Base-by-base conservation (phyloP, 2,329 filamentous ascomycete species). In the Orbilia ellipsospora region DNA sequence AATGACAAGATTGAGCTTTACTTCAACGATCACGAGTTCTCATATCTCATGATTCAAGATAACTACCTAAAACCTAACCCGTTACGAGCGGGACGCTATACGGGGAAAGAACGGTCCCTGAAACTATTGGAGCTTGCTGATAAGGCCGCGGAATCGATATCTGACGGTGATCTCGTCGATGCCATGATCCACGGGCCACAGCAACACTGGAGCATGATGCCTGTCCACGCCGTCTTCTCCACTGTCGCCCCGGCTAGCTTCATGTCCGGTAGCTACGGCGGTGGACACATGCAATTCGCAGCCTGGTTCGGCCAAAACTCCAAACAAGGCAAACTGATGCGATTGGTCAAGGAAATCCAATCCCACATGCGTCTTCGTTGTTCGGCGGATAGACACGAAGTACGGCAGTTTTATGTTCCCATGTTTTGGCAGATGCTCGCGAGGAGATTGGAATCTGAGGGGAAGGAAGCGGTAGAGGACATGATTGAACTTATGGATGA, bases 1-100 rank as follows among this genome's bases (percentile, higher is more conserved):
- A 98, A 98, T 81, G 94, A 99, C 82, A 99, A 99, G 85, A 95
- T 96, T 77, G 94, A 99, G 83, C 88, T 99, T 0, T 99, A 99
- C 82, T 99, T 99, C 86, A 98, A 99, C 82, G 95, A 99, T 80
- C 95, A 99, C 81, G 95, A 99, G 80, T 96, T 98, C 83, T 97
- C 93, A 80, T 95, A 90, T 80, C 85, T 99, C 63, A 98, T 99
- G 95, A 89, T 99, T 55, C 95, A 99, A 82, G 96, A 99, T 82
- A 99, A 99, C 81, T 99, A 99, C 79, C 86, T 99, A 12, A 90
- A 89, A 77, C 93, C 93, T 1, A 92, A 90, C 75, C 95, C 95
- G 2, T 86, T 89, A 75, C 87, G 85, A 75, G 86, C 85, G 60
- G 84, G 84, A 55, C 83, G 84, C 18, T 90, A 89, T 81, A 85